Evolutionary conservation across 495 filamentous ascomycete genomes (phyloP), one percentile per base, ranked within the genome.

Genomic region (Penicillium antarcticum): DNA sequence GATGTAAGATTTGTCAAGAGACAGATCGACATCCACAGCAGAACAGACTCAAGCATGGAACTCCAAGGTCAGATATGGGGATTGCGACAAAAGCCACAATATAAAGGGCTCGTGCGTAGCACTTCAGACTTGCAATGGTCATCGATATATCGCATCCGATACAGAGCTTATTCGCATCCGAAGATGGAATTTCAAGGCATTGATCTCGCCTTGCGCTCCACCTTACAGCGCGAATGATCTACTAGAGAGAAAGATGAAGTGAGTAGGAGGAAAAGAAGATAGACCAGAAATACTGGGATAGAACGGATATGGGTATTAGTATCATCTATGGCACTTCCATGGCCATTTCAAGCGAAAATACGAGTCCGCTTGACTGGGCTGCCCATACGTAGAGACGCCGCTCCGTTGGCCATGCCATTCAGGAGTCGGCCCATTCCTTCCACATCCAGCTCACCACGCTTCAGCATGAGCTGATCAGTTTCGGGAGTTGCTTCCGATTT

Each of bases 71-170:
- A 50, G 41, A 55, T 18, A 13, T 37, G 42, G 46, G 48, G 35
- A 48, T 45, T 50, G 56, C 45, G 26, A 53, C 48, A 33, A 13
- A 37, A 52, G 36, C 47, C 44, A 35, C 42, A 44, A 39, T 42
- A 31, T 42, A 36, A 18, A 45, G 23, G 52, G 48, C 53, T 32
- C 14, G 52, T 45, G 34, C 35, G 11, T 39, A 40, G 45, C 52
- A 42, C 51, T 42, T 35, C 19, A 18, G 24, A 35, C 24, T 24
- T 41, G 33, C 17, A 40, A 66, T 63, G 62, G 57, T 59, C 6
- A 34, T 79, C 66, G 63, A 78, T 81, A 68, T 81, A 66, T 76
- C 78, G 78, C 78, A 65, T 63, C 76, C 66, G 75, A 81, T 81
- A 81, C 78, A 78, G 78, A 80, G 78, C 76, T 71, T 75, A 77